Conservation (phyloP, 2,329 filamentous ascomycete species). For the Venturia nashicola region DNA sequence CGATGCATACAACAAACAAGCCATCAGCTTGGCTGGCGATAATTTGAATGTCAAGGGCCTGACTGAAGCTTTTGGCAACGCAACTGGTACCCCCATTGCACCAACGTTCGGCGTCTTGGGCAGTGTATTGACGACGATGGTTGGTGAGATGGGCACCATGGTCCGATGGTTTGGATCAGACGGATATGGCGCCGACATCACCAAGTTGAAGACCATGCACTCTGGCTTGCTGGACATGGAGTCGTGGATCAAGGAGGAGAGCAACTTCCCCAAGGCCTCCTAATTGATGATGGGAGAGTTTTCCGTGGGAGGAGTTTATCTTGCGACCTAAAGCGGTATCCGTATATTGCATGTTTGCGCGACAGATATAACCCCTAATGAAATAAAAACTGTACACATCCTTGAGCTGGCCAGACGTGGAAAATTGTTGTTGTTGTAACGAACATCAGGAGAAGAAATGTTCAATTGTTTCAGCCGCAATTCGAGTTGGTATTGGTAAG, state of each 20-base stretch:
- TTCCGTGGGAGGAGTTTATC: no score
- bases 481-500: no score
- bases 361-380: no score
- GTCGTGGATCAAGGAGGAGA: conserved; percentile 29
- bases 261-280: conserved; percentile 1
- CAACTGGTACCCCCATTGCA: conserved; percentile 28
- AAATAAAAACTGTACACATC: no score
- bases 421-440: no score
- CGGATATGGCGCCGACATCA: conserved; percentile 27
- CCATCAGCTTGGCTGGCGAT: conserved; percentile 40
- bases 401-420: no score
- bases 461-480: no score
- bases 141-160: conserved; percentile 32
- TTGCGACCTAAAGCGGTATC: no score
- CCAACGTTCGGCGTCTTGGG: conserved; percentile 17
- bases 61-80: conserved; percentile 32
- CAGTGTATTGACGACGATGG: conserved; percentile 27
- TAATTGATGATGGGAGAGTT: no score
- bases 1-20: conserved; percentile 29
- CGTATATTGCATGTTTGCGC: no score
- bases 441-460: no score
- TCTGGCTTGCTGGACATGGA: conserved; percentile 35
- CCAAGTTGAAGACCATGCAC: conserved; percentile 29
- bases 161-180: conserved; percentile 13
- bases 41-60: conserved; percentile 36